These are phyloP conservation scores for Plasmodium fragile DNA, from an alignment of 169 alveolate species.

Conservation along the genomic window DNA sequence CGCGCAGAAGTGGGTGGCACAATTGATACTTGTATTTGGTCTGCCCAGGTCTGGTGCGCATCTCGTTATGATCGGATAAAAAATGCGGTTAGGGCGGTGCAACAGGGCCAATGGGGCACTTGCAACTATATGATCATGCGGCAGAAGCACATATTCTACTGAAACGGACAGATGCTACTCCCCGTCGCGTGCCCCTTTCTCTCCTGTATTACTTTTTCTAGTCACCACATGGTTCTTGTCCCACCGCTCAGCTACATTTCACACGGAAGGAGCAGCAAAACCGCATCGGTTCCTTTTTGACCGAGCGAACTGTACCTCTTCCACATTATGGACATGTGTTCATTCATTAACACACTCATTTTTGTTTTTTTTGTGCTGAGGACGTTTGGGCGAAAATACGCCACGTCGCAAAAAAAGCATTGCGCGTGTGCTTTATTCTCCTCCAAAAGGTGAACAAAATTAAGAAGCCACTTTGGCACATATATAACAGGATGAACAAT, in stretches of 20 bases:
- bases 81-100: neutral
- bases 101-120: neutral
- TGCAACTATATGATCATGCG: neutral
- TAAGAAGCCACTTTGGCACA: neutral
- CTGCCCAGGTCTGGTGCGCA: neutral
- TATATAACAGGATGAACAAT: neutral
- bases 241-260: neutral
- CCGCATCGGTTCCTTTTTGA: neutral
- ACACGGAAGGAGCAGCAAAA: neutral
- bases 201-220: neutral
- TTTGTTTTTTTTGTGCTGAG: neutral
- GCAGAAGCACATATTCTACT: neutral
- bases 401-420: neutral
- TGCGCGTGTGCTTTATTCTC: neutral
- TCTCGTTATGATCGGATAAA: neutral
- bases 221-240: neutral
- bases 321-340: neutral
- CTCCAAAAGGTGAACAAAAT: neutral
- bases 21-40: neutral
- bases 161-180: neutral
- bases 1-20: neutral
- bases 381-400: neutral
- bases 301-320: neutral
- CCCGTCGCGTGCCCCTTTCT: neutral
- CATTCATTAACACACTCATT: neutral